Base-by-base conservation (phyloP, 768 basidiomycete species). In the Bullera alba region DNA sequence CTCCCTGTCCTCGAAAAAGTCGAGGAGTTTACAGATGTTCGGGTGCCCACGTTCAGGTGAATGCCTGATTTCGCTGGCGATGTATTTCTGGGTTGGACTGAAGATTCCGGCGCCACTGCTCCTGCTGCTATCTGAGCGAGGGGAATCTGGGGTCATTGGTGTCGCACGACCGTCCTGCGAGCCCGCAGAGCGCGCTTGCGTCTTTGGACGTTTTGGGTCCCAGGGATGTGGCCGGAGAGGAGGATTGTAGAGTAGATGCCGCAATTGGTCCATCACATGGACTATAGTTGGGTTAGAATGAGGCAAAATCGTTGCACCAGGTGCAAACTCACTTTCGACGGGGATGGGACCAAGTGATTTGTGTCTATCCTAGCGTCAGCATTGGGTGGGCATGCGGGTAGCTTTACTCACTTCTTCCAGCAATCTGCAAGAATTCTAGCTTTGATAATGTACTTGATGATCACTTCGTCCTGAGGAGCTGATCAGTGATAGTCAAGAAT, bases 361-460 rank as follows among this genome's bases (percentile, higher is more conserved):
- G 70, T 99, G 93, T 66, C 87, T 71, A 46, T 8, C 17, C 22
- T 25, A 5, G n/a, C 41, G 34, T 39, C 22, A 48, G 51, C 43
- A 4, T 34, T n/a, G n/a, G 7, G 36, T 38, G 16, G 49, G 16
- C 42, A 16, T 26, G 6, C 12, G 19, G 21, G 14, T 25, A 4
- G 38, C 17, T 19, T 23, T 27, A 36, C 63, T 55, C 48, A 69
- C 69, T 72, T 87, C 77, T 97, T 97, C 95, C 95, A 99, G 73
- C 93, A 97, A 75, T 99, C 93, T 26, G 93, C 93, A 46, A 99
- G 80, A 53, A 99, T 99, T 45, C 95, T 86, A 41, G 88, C 91
- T 74, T 97, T 97, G 77, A 97, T 92, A 65, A 97, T 84, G 73
- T 95, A 92, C 69, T 99, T 99, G 74, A 99, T 90, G 62, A 99